Base-by-base conservation (phyloP, 257 asterid genomes). In the Ligustrum vulgare region DNA sequence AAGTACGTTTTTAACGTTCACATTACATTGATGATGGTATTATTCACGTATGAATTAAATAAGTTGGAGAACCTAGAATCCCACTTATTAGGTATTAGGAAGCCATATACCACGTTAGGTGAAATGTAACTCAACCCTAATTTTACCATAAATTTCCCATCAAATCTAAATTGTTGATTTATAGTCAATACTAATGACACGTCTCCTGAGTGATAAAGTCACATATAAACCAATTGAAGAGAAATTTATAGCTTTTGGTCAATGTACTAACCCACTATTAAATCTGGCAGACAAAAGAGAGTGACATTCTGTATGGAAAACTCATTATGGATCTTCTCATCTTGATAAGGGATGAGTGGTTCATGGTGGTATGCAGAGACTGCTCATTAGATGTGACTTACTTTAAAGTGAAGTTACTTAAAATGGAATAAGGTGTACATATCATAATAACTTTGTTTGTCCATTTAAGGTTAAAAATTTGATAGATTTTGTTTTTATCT, bases 321-420 rank as follows among this genome's bases (percentile, higher is more conserved):
- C 47, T 68, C 16, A 68, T 37, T 15, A 65, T 67, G 33, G 49
- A 28, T 67, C 71, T n/a, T 35, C 60, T 35, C 60, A 35, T 62
- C 23, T 16, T 31, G 58, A 31, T 16, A 64, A 51, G 66, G 47
- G 41, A 2, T 22, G 58, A 31, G 34, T 11, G 49, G 68, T 25
- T 67, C 3, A 49, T 70, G 60, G 58, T 23, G 64, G 72, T 69
- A 73, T 70, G 31, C 49, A 75, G 56, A 39, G 39, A 47, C 10
- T 37, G 18, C 3, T 72, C 37, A 71, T 32, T 69, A 39, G 89
- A 80, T 70, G 86, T 83, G 86, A 85, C 82, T 43, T 76, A 62
- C 73, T 75, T 76, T 82, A 80, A 86, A 88, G 82, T 70, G 72
- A 78, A 11, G 18, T 76, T 85, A 83, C 93, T 85, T 32, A 6